Evolutionary conservation across 768 basidiomycete genomes (phyloP), one percentile per base, ranked within the genome.

Genomic region (Serendipita sp.): DNA sequence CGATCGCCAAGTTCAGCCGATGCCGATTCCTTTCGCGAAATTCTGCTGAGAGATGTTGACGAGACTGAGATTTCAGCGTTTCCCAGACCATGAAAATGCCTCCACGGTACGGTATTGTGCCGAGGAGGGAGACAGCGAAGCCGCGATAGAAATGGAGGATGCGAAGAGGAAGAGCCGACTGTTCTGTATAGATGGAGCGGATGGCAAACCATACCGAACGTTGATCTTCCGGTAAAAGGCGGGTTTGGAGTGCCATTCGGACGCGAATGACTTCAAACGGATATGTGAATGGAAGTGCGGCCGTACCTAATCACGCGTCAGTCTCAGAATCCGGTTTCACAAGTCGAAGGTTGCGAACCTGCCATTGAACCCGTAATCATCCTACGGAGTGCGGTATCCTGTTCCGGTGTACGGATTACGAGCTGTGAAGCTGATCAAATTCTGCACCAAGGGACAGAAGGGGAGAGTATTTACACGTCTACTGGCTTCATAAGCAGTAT

Each of bases 91-190:
- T 80, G 77, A 98, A 98, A 13, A 90, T 90, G 2, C 91, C 89
- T 20, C 95, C 95, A 2, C 93, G 91, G 68, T 98, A 97, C 3
- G 95, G 95, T 33, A 98, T 77, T 80, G 97, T 98, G 48, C 96
- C 95, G 13, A 82, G 72, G 42, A 98, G 73, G 22, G 93, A 93
- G 30, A 96, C 91, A 4, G 85, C 84, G 74, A 98, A 97, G n/a
- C 96, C 95, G 22, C 96, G 88, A 71, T 98, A 99, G 74, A 98
- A 92, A 69, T 94, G 90, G 62, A 93, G 79, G 61, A 90, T 70
- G 16, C 88, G 87, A 68, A 87, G 82, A 13, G 80, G 79, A 45
- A 80, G 41, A 13, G 65, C 60, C 3, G 81, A 69, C 28, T 78
- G 77, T 76, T 94, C 90, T 63, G 75, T 74, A 71, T 90, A 91